These are phyloP conservation scores for Sporothrix sp. DNA, from an alignment of 2,329 filamentous ascomycete genomes.

Conservation along the genomic window DNA sequence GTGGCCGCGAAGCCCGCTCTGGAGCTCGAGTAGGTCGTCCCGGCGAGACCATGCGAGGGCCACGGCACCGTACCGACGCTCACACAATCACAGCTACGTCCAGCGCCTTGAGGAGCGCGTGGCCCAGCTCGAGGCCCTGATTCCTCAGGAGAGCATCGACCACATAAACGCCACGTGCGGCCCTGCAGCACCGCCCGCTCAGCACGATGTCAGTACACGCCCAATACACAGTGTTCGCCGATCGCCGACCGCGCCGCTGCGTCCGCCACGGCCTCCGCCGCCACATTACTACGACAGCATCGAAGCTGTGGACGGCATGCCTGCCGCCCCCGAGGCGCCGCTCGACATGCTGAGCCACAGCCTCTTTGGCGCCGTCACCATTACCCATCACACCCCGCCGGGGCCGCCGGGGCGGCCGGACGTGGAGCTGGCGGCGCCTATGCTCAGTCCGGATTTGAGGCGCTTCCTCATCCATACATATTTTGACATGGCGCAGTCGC, in stretches of 20 bases:
- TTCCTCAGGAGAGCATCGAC: constrained; percentile 18
- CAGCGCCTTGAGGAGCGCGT: constrained; percentile 16
- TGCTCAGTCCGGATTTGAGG: constrained; percentile 12
- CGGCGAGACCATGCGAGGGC: too few relatives aligned
- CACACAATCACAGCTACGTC: constrained; percentile 11
- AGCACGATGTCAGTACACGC: neutral
- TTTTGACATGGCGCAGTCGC: constrained; percentile 20
- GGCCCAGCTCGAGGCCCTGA: constrained; percentile 14
- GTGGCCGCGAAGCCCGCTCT: too few relatives aligned
- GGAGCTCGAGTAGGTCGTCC: too few relatives aligned
- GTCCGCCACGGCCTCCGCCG: too few relatives aligned
- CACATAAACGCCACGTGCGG: constrained; percentile 11
- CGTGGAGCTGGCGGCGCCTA: neutral
- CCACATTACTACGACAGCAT: too few relatives aligned
- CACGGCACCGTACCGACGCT: too few relatives aligned
- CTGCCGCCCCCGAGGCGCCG: neutral
- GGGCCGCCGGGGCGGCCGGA: neutral
- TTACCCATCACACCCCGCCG: neutral
- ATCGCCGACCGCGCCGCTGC: too few relatives aligned
- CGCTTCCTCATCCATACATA: constrained; percentile 20
- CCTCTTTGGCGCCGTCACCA: neutral
- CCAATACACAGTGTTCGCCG: too few relatives aligned
- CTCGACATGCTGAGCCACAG: neutral
- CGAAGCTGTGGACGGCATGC: neutral
- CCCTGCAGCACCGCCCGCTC: too few relatives aligned